Conservation (phyloP, 768 basidiomycete genomes). For the Lyophyllum shimeji region DNA sequence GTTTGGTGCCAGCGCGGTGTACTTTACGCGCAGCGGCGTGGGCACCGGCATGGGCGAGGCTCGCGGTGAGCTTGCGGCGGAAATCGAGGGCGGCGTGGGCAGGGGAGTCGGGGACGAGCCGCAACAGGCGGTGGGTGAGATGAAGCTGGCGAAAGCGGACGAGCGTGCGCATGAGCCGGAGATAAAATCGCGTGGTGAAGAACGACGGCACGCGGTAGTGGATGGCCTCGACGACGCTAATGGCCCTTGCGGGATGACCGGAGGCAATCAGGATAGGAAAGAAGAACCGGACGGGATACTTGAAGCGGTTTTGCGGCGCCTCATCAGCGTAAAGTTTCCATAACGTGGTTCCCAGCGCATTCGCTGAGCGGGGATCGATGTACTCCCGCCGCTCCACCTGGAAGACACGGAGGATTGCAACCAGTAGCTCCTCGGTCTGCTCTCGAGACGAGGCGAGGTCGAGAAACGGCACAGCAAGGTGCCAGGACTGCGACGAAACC, state of each 20-base stretch:
- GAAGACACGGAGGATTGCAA: slow-evolving; percentile 36
- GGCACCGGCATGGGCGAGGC: slow-evolving; percentile 32
- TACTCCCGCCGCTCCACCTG: slow-evolving; percentile 30
- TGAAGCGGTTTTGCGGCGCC: slow-evolving; percentile 28
- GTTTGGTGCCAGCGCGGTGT: slow-evolving; percentile 11
- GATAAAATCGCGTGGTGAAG: slow-evolving; percentile 39
- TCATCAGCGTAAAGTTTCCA: slow-evolving; percentile 32
- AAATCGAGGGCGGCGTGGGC: slow-evolving; percentile 24
- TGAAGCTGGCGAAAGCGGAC: slow-evolving; percentile 38
- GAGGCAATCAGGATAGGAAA: slow-evolving; percentile 39
- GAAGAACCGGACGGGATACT: slow-evolving; percentile 49
- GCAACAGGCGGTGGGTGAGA: slow-evolving; percentile 32
- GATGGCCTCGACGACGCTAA: slow-evolving; percentile 41
- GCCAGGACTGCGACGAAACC: slow-evolving; percentile 26
- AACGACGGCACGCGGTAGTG: slow-evolving; percentile 29
- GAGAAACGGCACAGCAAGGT: slow-evolving; percentile 34
- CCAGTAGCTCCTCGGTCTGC: slow-evolving; percentile 36
- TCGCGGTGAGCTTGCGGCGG: slow-evolving; percentile 29
- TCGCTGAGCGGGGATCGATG: slow-evolving; percentile 28
- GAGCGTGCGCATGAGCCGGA: slow-evolving; percentile 38
- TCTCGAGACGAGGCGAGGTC: slow-evolving; percentile 24
- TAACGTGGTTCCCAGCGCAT: slow-evolving; percentile 34
- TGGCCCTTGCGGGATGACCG: slow-evolving; percentile 32
- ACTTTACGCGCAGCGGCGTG: slow-evolving; percentile 22
- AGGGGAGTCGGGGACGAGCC: slow-evolving; percentile 18